A percentile compares a stretch with the other conserved stretches of the same genome.
Conservation (phyloP, 1,139 yeast species). For the Protomyces pachydermus region DNA sequence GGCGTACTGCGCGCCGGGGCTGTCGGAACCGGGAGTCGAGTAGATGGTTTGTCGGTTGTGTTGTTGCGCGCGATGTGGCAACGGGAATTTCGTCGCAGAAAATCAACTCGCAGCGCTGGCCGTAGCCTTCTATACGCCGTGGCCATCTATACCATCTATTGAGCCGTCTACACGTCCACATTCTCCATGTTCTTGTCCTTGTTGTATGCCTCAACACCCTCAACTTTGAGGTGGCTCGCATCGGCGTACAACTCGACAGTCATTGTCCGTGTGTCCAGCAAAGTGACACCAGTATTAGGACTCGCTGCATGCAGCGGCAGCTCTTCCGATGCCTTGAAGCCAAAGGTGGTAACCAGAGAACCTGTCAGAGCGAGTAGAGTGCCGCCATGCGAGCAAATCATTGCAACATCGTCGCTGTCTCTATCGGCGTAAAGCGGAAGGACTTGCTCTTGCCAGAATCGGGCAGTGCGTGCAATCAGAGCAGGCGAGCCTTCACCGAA, state of each 20-base stretch:
- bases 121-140: too few relatives aligned
- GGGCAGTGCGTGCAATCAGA: conserved; percentile 5
- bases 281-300: conserved; percentile 16
- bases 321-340: background rate
- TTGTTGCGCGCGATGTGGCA: too few relatives aligned
- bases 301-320: conserved; percentile 1
- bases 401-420: background rate
- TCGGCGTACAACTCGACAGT: conserved; percentile 16
- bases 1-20: background rate
- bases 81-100: too few relatives aligned
- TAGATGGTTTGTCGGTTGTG: too few relatives aligned
- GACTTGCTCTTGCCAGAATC: conserved; percentile 10
- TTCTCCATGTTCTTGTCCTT: conserved; percentile 21
- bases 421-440: conserved; percentile 2
- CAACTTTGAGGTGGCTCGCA: conserved; percentile 2
- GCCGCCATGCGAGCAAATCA: conserved; percentile 22
- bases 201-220: background rate
- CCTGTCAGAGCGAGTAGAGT: conserved; percentile 7
- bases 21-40: too few relatives aligned
- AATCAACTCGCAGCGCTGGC: too few relatives aligned
- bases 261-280: conserved; percentile 14
- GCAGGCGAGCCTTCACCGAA: conserved; percentile 13
- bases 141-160: background rate
- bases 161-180: conserved; percentile 10
- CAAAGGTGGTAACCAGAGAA: conserved; percentile 3